phyloP scores from a whole-genome alignment of 2,329 filamentous ascomycete species.

The Pseudogymnoascus sp. region DNA sequence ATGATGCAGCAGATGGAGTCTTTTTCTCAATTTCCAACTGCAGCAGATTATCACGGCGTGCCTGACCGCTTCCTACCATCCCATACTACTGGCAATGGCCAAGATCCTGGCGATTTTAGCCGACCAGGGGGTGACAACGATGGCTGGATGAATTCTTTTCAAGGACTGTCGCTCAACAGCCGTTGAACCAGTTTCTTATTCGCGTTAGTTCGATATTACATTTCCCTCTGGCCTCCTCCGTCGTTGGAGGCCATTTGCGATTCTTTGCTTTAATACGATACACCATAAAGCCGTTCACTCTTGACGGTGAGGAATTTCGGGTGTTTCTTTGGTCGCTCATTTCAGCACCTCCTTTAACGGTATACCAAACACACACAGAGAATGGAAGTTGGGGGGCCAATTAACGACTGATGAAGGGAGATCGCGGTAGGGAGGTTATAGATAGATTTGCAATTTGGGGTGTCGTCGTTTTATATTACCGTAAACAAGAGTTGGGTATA shows the following conservation, averaged over 20 bases:
- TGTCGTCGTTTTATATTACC: background rate
- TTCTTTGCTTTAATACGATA: conserved; percentile 8
- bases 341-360: background rate
- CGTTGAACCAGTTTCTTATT: conserved; percentile 16
- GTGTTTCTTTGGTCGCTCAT: conserved; percentile 1
- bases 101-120: conserved; percentile 34
- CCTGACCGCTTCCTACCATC: conserved; percentile 40
- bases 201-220: background rate
- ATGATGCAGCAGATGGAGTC: conserved; percentile 35
- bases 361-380: background rate
- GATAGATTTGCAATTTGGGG: conserved; percentile 5
- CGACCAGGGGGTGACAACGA: conserved; percentile 33
- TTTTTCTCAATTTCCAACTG: conserved; percentile 34
- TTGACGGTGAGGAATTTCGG: background rate
- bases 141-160: conserved; percentile 58
- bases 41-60: conserved; percentile 38
- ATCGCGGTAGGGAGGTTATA: background rate
- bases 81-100: conserved; percentile 28
- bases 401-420: conserved; percentile 7
- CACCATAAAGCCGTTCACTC: background rate
- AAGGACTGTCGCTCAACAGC: conserved; percentile 60
- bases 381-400: background rate
- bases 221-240: background rate
- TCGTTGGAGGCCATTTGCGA: background rate
- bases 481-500: conserved; percentile 7